A percentile compares a stretch with the other conserved stretches of the same genome.
Evolutionary conservation across 345 rosid genomes (phyloP).

Genomic region (Hibiscus tridactylites): DNA sequence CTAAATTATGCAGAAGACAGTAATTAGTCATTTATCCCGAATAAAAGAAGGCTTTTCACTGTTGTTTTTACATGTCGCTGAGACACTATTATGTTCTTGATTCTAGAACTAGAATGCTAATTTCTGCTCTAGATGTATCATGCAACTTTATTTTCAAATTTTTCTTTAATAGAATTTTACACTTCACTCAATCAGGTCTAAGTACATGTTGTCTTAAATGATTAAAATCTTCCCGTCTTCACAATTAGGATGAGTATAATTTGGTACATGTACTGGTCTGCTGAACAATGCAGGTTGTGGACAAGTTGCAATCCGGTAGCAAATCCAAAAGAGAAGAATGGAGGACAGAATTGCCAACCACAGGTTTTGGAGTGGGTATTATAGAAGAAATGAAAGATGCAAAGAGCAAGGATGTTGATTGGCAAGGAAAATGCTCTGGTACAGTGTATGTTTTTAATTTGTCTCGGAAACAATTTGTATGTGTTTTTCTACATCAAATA

Average conservation of each 20-base stretch:
- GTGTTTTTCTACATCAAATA: neutral
- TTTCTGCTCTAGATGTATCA: neutral
- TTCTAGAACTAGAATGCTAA: neutral
- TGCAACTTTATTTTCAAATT: neutral
- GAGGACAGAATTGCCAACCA: conserved; percentile 52
- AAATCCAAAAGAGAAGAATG: conserved; percentile 61
- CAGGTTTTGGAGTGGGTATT: conserved; percentile 57
- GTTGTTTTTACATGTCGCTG: neutral
- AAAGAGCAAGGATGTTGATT: conserved; percentile 59
- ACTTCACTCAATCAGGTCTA: neutral
- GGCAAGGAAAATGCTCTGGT: conserved; percentile 99
- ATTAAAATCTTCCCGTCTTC: neutral
- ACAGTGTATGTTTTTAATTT: conserved; percentile 77
- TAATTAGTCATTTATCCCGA: too few species aligned
- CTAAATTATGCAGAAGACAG: neutral
- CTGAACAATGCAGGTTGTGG: conserved; percentile 61
- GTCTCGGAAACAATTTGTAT: neutral
- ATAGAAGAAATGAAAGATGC: conserved; percentile 62
- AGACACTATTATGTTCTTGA: neutral
- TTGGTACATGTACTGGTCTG: conserved; percentile 4
- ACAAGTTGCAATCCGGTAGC: conserved; percentile 72
- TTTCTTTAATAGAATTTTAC: neutral
- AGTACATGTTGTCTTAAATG: neutral
- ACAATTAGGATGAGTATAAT: neutral
- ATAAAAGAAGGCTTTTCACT: too few species aligned